These are phyloP conservation scores for Blepharisma stoltei DNA, from an alignment of 73 alveolate species.

Conservation along the genomic window DNA sequence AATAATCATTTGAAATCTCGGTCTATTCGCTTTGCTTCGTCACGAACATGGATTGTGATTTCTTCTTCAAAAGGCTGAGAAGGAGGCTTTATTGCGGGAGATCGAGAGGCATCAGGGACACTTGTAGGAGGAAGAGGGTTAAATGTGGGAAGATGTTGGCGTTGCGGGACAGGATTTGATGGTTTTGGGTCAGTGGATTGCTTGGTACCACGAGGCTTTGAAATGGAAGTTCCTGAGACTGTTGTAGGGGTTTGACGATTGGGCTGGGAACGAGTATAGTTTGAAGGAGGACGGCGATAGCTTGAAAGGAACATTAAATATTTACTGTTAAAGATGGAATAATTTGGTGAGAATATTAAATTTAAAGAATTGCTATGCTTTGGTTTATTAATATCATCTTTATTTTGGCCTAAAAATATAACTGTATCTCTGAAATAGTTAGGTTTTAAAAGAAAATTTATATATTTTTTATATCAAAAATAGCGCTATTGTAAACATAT, in stretches of 20 bases:
- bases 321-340: not conserved
- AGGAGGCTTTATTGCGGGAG: not conserved
- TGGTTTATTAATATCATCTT: too few relatives aligned
- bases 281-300: not conserved
- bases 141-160: not conserved
- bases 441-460: too few relatives aligned
- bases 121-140: not conserved
- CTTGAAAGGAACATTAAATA: slow-evolving; percentile 1
- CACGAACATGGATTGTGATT: slow-evolving; percentile 60
- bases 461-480: too few relatives aligned
- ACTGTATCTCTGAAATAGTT: too few relatives aligned
- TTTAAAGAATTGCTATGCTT: too few relatives aligned
- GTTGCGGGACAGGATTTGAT: slow-evolving; percentile 1
- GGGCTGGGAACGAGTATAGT: not conserved
- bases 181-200: not conserved
- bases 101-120: not conserved
- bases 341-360: too few relatives aligned
- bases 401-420: too few relatives aligned
- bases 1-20: slow-evolving; percentile 64
- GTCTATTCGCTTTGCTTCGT: slow-evolving; percentile 51
- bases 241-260: not conserved
- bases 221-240: not conserved
- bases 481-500: too few relatives aligned
- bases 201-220: not conserved
- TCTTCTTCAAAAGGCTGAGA: not conserved